These are phyloP conservation scores for Diaporthe destruens DNA, from an alignment of 2,329 filamentous ascomycete genomes.

Conservation along the genomic window DNA sequence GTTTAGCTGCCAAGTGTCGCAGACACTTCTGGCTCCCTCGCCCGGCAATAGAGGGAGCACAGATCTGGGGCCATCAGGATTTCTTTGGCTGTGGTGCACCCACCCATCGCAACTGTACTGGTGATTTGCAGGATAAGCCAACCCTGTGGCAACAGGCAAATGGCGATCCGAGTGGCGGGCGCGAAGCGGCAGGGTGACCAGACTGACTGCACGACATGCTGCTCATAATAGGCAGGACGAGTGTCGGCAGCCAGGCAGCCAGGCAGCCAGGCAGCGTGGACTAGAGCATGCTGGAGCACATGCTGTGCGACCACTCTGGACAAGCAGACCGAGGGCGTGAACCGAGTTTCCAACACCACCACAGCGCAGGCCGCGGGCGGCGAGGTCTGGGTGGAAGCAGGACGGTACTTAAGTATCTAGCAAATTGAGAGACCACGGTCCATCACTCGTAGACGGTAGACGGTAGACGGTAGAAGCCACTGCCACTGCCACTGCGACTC, in stretches of 20 bases:
- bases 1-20: not conserved
- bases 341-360: not conserved
- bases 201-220: not conserved
- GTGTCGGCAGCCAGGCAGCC: not conserved
- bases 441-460: no score
- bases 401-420: no score
- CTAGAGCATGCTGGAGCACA: not conserved
- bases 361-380: not conserved
- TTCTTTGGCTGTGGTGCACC: no score
- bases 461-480: no score
- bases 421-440: no score
- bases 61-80: not conserved
- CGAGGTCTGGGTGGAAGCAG: not conserved
- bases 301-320: constrained; percentile 15
- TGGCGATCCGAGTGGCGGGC: not conserved
- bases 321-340: not conserved
- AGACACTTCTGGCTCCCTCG: not conserved
- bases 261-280: not conserved
- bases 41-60: not conserved
- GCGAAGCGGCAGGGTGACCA: not conserved
- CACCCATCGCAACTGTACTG: not conserved
- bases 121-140: not conserved
- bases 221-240: not conserved
- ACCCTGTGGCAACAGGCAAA: not conserved
- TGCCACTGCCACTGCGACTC: not conserved